Percentiles rank a stretch among this genome's conserved stretches.
phyloP scores from a whole-genome alignment of 2,329 filamentous ascomycete genomes.

The Arachnomyces sp. region DNA sequence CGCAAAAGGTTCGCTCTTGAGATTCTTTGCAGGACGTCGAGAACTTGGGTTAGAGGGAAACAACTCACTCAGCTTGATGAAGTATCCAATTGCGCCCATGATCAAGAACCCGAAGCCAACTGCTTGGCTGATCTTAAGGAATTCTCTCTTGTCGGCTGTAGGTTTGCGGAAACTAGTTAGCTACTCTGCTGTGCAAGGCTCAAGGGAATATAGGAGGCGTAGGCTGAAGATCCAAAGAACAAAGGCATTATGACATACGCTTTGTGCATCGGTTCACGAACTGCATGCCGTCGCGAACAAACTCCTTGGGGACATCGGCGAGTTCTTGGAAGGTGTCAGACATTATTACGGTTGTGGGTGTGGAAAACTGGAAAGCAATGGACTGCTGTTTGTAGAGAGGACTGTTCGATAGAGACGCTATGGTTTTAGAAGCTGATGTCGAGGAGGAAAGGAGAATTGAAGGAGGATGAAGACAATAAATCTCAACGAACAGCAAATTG shows the following conservation, averaged over 20 bases:
- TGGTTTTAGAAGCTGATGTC: neutral
- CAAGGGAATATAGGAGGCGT: slow-evolving; percentile 13
- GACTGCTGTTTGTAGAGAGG: neutral
- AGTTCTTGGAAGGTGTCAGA: slow-evolving; percentile 55
- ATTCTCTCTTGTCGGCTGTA: slow-evolving; percentile 51
- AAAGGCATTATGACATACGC: slow-evolving; percentile 30
- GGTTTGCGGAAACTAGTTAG: slow-evolving; percentile 20
- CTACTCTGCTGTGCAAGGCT: neutral
- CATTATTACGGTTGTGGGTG: slow-evolving; percentile 28
- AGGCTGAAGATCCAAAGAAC: slow-evolving; percentile 2
- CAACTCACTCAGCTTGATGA: slow-evolving; percentile 52
- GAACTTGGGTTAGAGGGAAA: too few relatives aligned
- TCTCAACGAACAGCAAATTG: too few relatives aligned
- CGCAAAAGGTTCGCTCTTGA: too few relatives aligned
- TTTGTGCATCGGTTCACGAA: slow-evolving; percentile 44
- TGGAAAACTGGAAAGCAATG: neutral
- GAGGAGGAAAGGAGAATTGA: neutral
- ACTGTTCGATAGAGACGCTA: neutral
- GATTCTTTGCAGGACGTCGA: too few relatives aligned
- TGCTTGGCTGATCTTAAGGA: slow-evolving; percentile 55
- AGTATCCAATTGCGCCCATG: slow-evolving; percentile 54
- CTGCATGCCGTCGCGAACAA: slow-evolving; percentile 43
- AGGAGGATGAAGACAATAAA: too few relatives aligned
- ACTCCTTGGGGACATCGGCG: slow-evolving; percentile 51
- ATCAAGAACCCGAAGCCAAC: slow-evolving; percentile 54